Evolutionary conservation across 495 filamentous ascomycete species (phyloP), one percentile per base, ranked within the genome.

Genomic region (Chaetomium cochliodes): DNA sequence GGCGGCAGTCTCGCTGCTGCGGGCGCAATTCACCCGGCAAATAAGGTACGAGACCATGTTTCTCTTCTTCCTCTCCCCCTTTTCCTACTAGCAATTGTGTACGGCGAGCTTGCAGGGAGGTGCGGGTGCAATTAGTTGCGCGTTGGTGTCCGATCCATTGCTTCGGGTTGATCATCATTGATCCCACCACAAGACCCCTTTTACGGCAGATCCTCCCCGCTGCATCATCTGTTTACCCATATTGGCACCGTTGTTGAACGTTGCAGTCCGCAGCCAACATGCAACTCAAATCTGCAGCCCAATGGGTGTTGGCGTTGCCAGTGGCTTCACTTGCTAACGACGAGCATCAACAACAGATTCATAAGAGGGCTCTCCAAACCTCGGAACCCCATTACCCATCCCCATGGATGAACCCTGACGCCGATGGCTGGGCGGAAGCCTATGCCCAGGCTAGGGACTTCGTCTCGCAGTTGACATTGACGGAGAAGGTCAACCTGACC

Each of bases 401-500:
- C 12, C 91, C 92, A 77, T 93, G 93, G 90, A 86, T 85, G 78
- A 82, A 85, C 66, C 81, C 82, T 56, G 84, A 86, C 33, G 82
- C 87, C 8, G 86, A 83, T 51, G 88, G 86, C 41, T 96, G 92
- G 92, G 81, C 84, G 46, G 87, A 88, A 5, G 91, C 92, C 13
- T 92, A 96, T 72, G 76, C 73, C 41, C 88, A 91, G 68, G 92
- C 92, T 6, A 85, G 84, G 65, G 83, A 79, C 0, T 93, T 96
- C 65, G 92, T 97, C 44, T 88, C 87, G 8, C 85, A 91, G 76
- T 78, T 97, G 73, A 97, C 92, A 0, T 77, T 97, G 63, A 77
- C 88, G 13, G 92, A 97, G 80, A 97, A 97, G 81, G 90, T 96
- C 73, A 97, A 97, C 70, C 70, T 97, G 64, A 96, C 92, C 2